These are phyloP conservation scores for Wickerhamiella brachini DNA, from an alignment of 805 yeast genomes.

Conservation along the genomic window DNA sequence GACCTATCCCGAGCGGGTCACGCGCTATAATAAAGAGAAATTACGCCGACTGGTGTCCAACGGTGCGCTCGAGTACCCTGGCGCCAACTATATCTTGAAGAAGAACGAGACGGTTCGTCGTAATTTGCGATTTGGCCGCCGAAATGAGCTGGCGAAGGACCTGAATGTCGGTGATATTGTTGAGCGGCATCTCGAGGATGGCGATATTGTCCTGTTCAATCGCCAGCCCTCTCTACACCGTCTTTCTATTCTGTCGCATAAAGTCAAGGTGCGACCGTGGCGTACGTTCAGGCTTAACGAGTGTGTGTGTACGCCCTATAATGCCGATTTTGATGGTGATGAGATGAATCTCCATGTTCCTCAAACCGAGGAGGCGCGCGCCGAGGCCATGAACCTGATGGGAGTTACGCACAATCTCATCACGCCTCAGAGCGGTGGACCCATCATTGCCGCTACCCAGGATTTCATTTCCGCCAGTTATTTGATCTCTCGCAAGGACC, in stretches of 20 bases:
- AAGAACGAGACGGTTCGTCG: constrained; percentile 61
- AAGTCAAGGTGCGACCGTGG: constrained; percentile 97
- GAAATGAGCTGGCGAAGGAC: constrained; percentile 58
- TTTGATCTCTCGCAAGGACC: constrained; percentile 82
- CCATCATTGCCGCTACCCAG: constrained; percentile 98
- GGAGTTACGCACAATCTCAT: constrained; percentile 90
- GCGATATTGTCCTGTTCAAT: constrained; percentile 88
- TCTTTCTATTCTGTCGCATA: constrained; percentile 99
- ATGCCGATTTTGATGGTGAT: constrained; percentile 99
- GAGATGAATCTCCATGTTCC: constrained; percentile 99
- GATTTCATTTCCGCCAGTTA: constrained; percentile 97
- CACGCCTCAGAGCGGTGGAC: constrained; percentile 97
- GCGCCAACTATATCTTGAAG: constrained; percentile 84
- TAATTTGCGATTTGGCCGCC: constrained; percentile 79
- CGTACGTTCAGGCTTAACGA: constrained; percentile 92
- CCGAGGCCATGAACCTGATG: constrained; percentile 97
- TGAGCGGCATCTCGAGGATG: constrained; percentile 94
- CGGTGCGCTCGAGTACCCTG: constrained; percentile 88
- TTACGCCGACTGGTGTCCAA: constrained; percentile 58
- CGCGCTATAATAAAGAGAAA: constrained; percentile 71
- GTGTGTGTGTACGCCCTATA: constrained; percentile 98
- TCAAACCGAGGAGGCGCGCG: constrained; percentile 95
- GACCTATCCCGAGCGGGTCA: constrained; percentile 91
- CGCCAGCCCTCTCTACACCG: constrained; percentile 99
- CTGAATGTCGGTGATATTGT: constrained; percentile 82